Evolutionary conservation across 225 moss, liverwort and hornwort genomes (phyloP), one percentile per base, ranked within the genome.

Genomic region (Rhytidiadelphus loreus): DNA sequence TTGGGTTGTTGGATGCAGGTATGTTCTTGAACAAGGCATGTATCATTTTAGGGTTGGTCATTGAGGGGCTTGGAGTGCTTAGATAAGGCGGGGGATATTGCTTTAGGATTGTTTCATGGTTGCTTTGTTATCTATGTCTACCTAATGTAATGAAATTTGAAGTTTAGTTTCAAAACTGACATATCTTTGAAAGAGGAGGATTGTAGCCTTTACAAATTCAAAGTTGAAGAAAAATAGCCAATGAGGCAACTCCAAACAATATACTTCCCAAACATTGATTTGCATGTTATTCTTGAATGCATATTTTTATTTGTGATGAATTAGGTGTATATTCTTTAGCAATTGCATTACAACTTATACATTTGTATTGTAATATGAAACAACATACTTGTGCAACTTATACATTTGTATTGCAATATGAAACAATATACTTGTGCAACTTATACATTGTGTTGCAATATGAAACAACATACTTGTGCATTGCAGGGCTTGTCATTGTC

Each of bases 61-160:
- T 37, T 65, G 20, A 65, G 11, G 63, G 65, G 3, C 1, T 65
- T 65, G 65, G 37, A 65, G 6, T 65, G 16, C 9, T 64, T 33
- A 6, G 4, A 65, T 0, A 37, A 0, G 20, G 11, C 11, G 6
- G 11, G 21, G 2, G 7, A 4, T n/a, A 12, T 22, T 1, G 0
- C 68, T 39, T 23, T n/a, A 68, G 39, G 6, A 4, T 13, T 68
- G 13, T 23, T 23, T 13, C 0, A 2, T n/a, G 12, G 4, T 0
- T n/a, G 0, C 13, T 39, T 0, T 6, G 7, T 39, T 8, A 8
- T 69, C 1, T 3, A 3, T 69, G 13, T 13, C 0, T 39, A 0
- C 12, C 0, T 14, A 0, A 69, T 69, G 13, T 24, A 39, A 24
- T 69, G 24, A 39, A 69, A 24, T 69, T 39, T 24, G 4, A 7